A percentile compares a stretch with the other conserved stretches of the same genome.
These are phyloP conservation scores for Persicaria tinctoria DNA, from an alignment of 148 eudicot species.

Conservation along the genomic window DNA sequence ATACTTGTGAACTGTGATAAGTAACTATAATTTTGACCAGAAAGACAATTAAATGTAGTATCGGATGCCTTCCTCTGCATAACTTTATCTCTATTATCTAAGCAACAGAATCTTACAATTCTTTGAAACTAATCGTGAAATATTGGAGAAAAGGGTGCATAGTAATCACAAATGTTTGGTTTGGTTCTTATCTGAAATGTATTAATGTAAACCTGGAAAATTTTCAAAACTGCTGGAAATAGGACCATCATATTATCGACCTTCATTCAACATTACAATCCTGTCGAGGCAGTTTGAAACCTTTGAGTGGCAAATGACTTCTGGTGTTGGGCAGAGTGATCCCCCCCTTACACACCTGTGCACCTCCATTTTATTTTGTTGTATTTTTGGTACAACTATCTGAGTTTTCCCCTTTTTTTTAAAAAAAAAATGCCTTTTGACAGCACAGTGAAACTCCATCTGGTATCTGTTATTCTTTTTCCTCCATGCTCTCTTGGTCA, in stretches of 20 bases:
- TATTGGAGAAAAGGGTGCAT: background rate
- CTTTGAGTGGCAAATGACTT: background rate
- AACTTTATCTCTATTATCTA: background rate
- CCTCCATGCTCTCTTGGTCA: too few relatives aligned
- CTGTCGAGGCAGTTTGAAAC: background rate
- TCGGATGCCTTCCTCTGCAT: background rate
- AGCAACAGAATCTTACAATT: background rate
- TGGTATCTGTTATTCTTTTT: background rate
- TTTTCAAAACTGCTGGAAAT: background rate
- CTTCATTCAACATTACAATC: background rate
- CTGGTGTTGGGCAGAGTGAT: background rate
- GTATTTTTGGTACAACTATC: background rate
- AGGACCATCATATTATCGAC: background rate
- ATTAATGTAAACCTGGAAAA: background rate
- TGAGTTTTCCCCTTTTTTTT: background rate
- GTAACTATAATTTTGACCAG: background rate
- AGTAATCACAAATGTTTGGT: background rate
- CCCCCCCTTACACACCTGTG: background rate
- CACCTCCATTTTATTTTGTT: too few relatives aligned
- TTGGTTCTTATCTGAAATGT: background rate
- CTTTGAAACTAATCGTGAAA: background rate
- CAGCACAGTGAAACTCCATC: background rate
- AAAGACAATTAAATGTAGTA: background rate
- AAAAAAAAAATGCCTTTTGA: background rate
- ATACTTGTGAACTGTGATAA: background rate